Evolutionary conservation across 2,329 filamentous ascomycete species (phyloP).

Genomic region (Neocatenulostroma microsporum): DNA sequence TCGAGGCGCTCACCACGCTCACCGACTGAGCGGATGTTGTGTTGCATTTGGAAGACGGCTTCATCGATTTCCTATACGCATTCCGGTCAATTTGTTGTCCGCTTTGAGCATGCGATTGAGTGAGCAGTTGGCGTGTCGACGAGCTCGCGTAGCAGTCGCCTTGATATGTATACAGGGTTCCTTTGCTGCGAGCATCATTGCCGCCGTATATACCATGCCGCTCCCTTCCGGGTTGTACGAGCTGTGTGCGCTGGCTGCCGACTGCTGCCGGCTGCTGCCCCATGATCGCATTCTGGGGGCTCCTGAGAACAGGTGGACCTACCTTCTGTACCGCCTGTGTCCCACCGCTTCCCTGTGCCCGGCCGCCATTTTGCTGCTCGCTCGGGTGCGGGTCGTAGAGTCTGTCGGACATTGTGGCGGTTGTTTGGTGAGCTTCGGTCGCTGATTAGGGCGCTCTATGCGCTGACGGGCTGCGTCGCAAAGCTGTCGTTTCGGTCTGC

Average conservation of each 20-base stretch:
- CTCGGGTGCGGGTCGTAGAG: constrained; percentile 7
- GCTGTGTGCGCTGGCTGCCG: not conserved
- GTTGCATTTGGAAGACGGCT: constrained; percentile 88
- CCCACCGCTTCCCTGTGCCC: too few species aligned
- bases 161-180: not conserved
- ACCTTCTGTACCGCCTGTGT: too few species aligned
- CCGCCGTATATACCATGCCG: not conserved
- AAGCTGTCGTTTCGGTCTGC: too few species aligned
- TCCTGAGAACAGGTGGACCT: too few species aligned
- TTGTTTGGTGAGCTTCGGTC: not conserved
- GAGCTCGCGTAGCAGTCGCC: too few species aligned
- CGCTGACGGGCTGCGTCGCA: too few species aligned
- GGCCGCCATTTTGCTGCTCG: not conserved
- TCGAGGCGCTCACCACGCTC: constrained; percentile 87
- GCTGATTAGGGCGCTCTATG: too few species aligned
- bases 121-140: too few species aligned
- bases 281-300: too few species aligned
- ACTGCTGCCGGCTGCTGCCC: not conserved
- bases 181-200: too few species aligned
- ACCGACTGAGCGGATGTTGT: constrained; percentile 95
- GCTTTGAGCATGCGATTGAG: not conserved
- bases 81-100: too few species aligned
- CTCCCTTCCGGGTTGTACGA: not conserved
- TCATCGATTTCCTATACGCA: constrained; percentile 84
- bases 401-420: constrained; percentile 6